Evolutionary conservation across 257 asterid genomes (phyloP), one percentile per base, ranked within the genome.

Genomic region (Vinca minor): DNA sequence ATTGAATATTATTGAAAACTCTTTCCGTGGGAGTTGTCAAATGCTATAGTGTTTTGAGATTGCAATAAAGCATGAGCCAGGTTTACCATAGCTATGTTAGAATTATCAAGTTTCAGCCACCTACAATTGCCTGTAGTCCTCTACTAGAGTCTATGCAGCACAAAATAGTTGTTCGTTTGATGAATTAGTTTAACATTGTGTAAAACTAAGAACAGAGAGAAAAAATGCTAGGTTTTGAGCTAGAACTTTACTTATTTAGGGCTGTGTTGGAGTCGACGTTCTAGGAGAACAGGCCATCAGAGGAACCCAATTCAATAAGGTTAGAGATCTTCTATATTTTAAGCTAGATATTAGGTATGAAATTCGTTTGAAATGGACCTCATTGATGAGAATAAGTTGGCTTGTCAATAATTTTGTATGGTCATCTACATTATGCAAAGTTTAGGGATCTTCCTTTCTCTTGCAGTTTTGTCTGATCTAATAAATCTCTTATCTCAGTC

Each of bases 401-500:
- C 17, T 25, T 54, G 26, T 54, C 23, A 36, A 46, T 46, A n/a
- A 46, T 46, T n/a, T 46, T 54, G 11, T 42, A 31, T 42, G 32
- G 53, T 42, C 9, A 17, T 20, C 31, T 39, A 7, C 35, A 9
- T 31, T 38, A 15, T n/a, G 47, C 49, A 36, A 3, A 10, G 18
- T 23, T 39, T 64, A 7, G 32, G 13, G 20, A 44, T 53, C n/a
- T 63, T 39, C 23, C 59, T 15, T 63, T 59, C 56, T 31, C 46
- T 38, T 60, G 52, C 15, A 20, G 49, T 17, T 59, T 50, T 66
- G 50, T 56, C 28, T 52, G 59, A 38, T 36, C 36, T 46, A 46
- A 46, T 15, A 59, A 31, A 60, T 48, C 60, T 52, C 35, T 31
- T 72, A 61, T 68, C 78, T 25, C 78, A 91, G 96, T 79, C 97